A percentile compares a stretch with the other conserved stretches of the same genome.
Conservation (phyloP, 352 stramenopile genomes). For the Phytophthora meadii region DNA sequence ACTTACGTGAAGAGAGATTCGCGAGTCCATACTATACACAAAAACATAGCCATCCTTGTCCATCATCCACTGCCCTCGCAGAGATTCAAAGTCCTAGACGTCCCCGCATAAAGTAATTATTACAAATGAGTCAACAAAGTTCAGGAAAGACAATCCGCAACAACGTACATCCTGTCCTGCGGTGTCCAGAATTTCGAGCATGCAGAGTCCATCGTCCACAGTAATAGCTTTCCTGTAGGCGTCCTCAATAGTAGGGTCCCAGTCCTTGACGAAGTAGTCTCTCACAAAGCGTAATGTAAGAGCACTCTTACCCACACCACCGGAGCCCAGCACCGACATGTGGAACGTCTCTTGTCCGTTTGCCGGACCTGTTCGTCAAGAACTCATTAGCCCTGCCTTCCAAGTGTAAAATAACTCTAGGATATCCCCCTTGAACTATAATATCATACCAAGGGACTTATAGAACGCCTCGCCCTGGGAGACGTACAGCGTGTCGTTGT, state of each 20-base stretch:
- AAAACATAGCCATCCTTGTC: constrained; percentile 93
- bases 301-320: constrained; percentile 92
- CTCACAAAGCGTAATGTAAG: constrained; percentile 91
- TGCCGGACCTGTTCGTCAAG: constrained; percentile 40
- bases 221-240: constrained; percentile 90
- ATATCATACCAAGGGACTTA: constrained; percentile 58
- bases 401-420: not conserved
- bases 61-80: constrained; percentile 92
- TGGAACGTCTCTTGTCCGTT: constrained; percentile 87
- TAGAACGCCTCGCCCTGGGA: constrained; percentile 88
- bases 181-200: constrained; percentile 92
- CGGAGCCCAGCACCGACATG: constrained; percentile 88
- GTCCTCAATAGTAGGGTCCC: constrained; percentile 93
- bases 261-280: constrained; percentile 92
- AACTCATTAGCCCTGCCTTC: not conserved
- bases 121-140: constrained; percentile 3
- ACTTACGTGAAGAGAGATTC: constrained; percentile 84
- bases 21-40: constrained; percentile 92
- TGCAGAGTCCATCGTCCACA: constrained; percentile 85
- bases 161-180: constrained; percentile 84
- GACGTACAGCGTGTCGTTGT: constrained; percentile 91
- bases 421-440: not conserved
- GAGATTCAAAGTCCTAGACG: constrained; percentile 84
- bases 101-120: constrained; percentile 1
- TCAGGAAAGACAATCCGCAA: not conserved